phyloP scores from a whole-genome alignment of 768 basidiomycete species.

The Boletus vermiculosoides region DNA sequence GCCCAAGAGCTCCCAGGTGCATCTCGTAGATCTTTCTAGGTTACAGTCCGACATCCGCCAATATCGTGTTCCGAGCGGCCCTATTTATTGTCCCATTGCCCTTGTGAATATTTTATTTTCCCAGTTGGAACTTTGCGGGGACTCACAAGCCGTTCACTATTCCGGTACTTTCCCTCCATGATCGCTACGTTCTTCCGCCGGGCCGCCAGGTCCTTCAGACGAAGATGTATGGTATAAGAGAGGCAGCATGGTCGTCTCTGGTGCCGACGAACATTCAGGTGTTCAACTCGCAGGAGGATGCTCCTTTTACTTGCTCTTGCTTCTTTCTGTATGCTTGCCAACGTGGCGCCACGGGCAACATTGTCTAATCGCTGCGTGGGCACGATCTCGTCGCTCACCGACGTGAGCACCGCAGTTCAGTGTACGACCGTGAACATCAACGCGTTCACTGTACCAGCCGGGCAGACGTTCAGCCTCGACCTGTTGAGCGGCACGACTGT shows the following conservation, averaged over 20 bases:
- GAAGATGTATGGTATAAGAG: neutral
- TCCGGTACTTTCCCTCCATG: neutral
- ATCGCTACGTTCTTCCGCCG: neutral
- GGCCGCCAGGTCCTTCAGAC: neutral
- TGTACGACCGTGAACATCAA: slow-evolving; percentile 60
- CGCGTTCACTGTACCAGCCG: slow-evolving; percentile 55
- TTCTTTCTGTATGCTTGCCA: neutral
- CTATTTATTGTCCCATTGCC: neutral
- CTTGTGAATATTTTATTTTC: neutral
- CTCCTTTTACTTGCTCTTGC: neutral
- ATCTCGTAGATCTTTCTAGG: neutral
- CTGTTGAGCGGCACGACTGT: slow-evolving; percentile 51
- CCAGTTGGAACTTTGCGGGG: neutral
- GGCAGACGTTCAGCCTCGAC: slow-evolving; percentile 46
- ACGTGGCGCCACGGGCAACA: slow-evolving; percentile 5
- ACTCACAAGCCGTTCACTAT: neutral
- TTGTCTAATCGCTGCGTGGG: slow-evolving; percentile 38
- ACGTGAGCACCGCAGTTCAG: slow-evolving; percentile 48
- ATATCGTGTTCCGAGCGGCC: neutral
- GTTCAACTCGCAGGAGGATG: neutral
- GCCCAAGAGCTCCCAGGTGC: neutral
- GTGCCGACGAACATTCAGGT: neutral
- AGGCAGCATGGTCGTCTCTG: neutral
- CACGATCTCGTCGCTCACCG: slow-evolving; percentile 49
- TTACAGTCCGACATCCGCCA: neutral